Evolutionary conservation across 2,329 filamentous ascomycete genomes (phyloP).

Genomic region (Drechslera avenae): DNA sequence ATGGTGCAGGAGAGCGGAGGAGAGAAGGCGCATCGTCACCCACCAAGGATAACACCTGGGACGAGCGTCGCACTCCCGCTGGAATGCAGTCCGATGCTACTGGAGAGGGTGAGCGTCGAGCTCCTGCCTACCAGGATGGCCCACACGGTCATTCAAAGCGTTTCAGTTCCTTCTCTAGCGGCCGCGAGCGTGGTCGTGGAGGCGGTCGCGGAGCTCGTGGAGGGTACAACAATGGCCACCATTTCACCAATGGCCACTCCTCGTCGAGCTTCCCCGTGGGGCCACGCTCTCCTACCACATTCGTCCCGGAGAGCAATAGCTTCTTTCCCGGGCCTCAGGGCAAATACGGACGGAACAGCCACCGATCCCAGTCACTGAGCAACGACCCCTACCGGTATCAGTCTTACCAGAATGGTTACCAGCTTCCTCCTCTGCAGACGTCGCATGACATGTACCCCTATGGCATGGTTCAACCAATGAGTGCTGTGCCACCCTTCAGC

Average conservation of each 20-base stretch:
- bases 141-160: conserved; percentile 40
- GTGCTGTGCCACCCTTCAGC: conserved; percentile 60
- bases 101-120: conserved; percentile 41
- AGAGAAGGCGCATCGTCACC: conserved; percentile 41
- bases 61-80: conserved; percentile 39
- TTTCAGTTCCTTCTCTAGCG: conserved; percentile 44
- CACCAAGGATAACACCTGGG: conserved; percentile 37
- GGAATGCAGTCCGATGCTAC: conserved; percentile 43
- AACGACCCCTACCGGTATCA: conserved; percentile 57
- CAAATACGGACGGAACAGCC: conserved; percentile 56
- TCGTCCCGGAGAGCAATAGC: conserved; percentile 42
- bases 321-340: conserved; percentile 39
- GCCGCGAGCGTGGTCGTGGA: conserved; percentile 56
- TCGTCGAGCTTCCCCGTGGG: conserved; percentile 44
- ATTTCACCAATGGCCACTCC: conserved; percentile 50
- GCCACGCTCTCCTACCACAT: conserved; percentile 44
- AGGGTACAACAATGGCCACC: conserved; percentile 45
- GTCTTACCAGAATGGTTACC: conserved; percentile 42
- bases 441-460: conserved; percentile 64
- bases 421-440: conserved; percentile 51
- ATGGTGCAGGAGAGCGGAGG: conserved; percentile 36
- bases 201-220: conserved; percentile 53
- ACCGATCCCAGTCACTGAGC: conserved; percentile 67
- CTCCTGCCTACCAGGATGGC: conserved; percentile 35
- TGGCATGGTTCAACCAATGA: conserved; percentile 60